phyloP scores from a whole-genome alignment of 371 early-diverging fungal species.

The Dentiscutata heterogama region DNA sequence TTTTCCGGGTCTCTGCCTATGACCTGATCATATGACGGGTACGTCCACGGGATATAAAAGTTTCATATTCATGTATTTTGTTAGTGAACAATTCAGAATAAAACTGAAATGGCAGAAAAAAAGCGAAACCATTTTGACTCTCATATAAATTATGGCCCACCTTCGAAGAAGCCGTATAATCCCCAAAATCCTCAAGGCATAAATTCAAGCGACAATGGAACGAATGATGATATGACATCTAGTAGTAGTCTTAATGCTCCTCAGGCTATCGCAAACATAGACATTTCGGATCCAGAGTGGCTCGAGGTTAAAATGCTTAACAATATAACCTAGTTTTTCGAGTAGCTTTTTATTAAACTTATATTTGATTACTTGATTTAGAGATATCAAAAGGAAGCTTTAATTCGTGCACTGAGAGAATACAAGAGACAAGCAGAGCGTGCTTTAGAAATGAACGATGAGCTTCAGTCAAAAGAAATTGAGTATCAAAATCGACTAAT shows the following conservation, averaged over 20 bases:
- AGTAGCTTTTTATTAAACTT: neutral
- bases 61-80: too few relatives aligned
- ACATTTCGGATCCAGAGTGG: constrained; percentile 31
- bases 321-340: neutral
- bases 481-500: constrained; percentile 53
- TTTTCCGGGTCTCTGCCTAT: too few relatives aligned
- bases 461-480: constrained; percentile 58
- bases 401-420: constrained; percentile 84
- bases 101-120: too few relatives aligned
- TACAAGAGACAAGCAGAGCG: constrained; percentile 73
- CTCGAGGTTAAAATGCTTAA: constrained; percentile 35
- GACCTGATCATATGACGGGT: too few relatives aligned
- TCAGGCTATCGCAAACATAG: constrained; percentile 17
- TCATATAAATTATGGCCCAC: neutral
- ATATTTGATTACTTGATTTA: neutral
- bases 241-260: neutral
- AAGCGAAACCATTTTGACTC: too few relatives aligned
- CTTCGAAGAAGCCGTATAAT: neutral
- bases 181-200: neutral
- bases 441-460: constrained; percentile 53
- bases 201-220: neutral
- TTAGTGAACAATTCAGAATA: too few relatives aligned
- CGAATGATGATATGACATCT: neutral
- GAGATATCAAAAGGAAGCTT: constrained; percentile 83
- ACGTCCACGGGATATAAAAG: too few relatives aligned